These are phyloP conservation scores for Stephanodiscus triporus DNA, from an alignment of 108 stramenopile species.

Conservation along the genomic window DNA sequence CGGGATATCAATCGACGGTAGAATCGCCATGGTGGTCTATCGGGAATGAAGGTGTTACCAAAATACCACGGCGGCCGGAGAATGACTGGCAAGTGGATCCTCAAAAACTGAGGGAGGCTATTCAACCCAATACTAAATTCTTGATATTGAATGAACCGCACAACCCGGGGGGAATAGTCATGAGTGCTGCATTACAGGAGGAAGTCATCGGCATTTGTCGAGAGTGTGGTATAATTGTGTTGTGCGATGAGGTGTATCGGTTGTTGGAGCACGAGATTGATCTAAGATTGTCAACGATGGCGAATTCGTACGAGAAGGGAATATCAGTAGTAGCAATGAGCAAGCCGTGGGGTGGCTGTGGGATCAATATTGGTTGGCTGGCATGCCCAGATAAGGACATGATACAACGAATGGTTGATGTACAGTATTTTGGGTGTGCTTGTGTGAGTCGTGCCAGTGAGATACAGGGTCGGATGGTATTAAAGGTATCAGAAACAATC, in stretches of 20 bases:
- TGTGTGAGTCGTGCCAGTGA: constrained; percentile 72
- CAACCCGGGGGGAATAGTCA: constrained; percentile 83
- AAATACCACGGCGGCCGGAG: constrained; percentile 48
- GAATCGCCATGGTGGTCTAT: constrained; percentile 61
- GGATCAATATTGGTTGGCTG: constrained; percentile 78
- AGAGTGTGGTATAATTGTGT: constrained; percentile 51
- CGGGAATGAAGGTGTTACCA: constrained; percentile 51
- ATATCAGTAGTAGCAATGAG: constrained; percentile 68
- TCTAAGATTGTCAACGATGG: constrained; percentile 66
- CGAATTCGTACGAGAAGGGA: constrained; percentile 64
- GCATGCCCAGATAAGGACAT: constrained; percentile 56
- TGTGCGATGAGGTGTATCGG: constrained; percentile 83
- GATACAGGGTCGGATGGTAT: constrained; percentile 73
- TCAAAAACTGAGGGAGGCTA: constrained; percentile 51
- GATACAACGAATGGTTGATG: constrained; percentile 54
- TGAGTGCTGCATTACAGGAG: constrained; percentile 43
- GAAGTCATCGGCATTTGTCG: constrained; percentile 58
- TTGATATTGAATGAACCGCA: constrained; percentile 77
- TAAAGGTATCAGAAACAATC: constrained; percentile 56
- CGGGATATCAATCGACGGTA: constrained; percentile 77
- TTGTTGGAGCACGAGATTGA: constrained; percentile 66
- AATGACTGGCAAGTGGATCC: constrained; percentile 73
- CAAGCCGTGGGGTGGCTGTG: constrained; percentile 87
- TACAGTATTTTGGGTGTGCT: constrained; percentile 80
- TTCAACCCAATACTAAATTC: constrained; percentile 59